Evolutionary conservation across 208 protist genomes (phyloP).

Genomic region (Trypanosoma conorhini): DNA sequence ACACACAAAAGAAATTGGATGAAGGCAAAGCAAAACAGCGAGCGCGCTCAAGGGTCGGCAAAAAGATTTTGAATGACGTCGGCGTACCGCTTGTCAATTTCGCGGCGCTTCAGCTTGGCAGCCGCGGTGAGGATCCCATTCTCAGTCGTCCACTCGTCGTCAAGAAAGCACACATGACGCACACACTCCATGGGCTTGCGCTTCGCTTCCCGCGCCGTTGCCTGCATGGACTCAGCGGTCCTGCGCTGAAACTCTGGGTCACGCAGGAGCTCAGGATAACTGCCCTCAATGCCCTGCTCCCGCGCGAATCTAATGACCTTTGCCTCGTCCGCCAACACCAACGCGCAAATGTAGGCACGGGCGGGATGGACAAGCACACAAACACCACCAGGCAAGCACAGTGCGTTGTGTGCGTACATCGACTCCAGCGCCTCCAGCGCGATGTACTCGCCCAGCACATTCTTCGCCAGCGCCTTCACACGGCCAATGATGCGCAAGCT

Average conservation of each 20-base stretch:
- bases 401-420: slow-evolving; percentile 46
- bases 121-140: slow-evolving; percentile 80
- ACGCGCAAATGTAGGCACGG: slow-evolving; percentile 58
- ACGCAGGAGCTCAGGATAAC: slow-evolving; percentile 31
- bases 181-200: slow-evolving; percentile 75
- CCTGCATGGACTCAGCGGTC: slow-evolving; percentile 34
- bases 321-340: slow-evolving; percentile 50
- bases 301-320: neutral
- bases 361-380: slow-evolving; percentile 77
- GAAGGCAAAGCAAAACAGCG: neutral
- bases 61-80: slow-evolving; percentile 68
- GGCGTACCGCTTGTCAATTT: slow-evolving; percentile 66
- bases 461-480: slow-evolving; percentile 69
- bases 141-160: slow-evolving; percentile 86
- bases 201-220: slow-evolving; percentile 41
- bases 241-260: slow-evolving; percentile 35
- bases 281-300: neutral
- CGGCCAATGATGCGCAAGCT: slow-evolving; percentile 52
- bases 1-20: slow-evolving; percentile 1
- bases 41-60: slow-evolving; percentile 2
- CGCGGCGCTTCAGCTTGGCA: slow-evolving; percentile 71
- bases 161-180: slow-evolving; percentile 50
- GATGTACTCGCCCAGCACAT: slow-evolving; percentile 69
- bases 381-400: slow-evolving; percentile 51
- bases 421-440: slow-evolving; percentile 65